A percentile compares a stretch with the other conserved stretches of the same genome.
Evolutionary conservation across 257 asterid species (phyloP).

Genomic region (Jacaranda copaia): DNA sequence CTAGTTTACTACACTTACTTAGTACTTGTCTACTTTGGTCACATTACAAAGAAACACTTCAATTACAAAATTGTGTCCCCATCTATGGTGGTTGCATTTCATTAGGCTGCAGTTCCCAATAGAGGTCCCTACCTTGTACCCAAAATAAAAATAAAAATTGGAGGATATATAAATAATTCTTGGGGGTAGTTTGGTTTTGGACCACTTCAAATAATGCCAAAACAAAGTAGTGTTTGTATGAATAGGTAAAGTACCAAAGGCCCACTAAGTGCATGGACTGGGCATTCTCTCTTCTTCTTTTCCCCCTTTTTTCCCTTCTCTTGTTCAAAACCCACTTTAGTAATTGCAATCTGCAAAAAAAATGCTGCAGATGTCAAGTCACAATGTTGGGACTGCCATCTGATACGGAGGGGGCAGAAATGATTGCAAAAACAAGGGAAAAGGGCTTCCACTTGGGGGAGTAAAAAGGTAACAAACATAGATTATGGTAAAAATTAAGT

Average conservation of each 20-base stretch:
- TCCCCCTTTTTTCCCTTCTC: not conserved
- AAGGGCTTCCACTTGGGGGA: slow-evolving; percentile 37
- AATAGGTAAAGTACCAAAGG: slow-evolving; percentile 36
- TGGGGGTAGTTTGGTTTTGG: slow-evolving; percentile 33
- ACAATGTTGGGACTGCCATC: slow-evolving; percentile 25
- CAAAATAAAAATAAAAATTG: not conserved
- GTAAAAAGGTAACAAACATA: slow-evolving; percentile 17
- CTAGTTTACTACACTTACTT: slow-evolving; percentile 33
- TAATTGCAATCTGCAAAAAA: slow-evolving; percentile 21
- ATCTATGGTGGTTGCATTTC: slow-evolving; percentile 39
- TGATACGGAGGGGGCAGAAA: slow-evolving; percentile 41
- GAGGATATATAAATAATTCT: not conserved
- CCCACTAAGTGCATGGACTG: slow-evolving; percentile 39
- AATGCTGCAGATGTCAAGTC: slow-evolving; percentile 34
- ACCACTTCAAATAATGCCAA: slow-evolving; percentile 46
- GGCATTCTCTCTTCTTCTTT: not conserved
- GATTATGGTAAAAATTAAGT: not conserved
- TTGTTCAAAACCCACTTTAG: slow-evolving; percentile 23
- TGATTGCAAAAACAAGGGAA: slow-evolving; percentile 38
- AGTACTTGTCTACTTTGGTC: slow-evolving; percentile 22
- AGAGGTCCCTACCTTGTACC: slow-evolving; percentile 13
- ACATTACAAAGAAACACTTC: slow-evolving; percentile 16
- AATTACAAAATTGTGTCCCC: slow-evolving; percentile 21
- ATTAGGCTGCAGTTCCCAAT: slow-evolving; percentile 16
- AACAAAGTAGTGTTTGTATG: slow-evolving; percentile 33